Evolutionary conservation across 208 protist species (phyloP).

Genomic region (Herpetomonas samuelpessoai): DNA sequence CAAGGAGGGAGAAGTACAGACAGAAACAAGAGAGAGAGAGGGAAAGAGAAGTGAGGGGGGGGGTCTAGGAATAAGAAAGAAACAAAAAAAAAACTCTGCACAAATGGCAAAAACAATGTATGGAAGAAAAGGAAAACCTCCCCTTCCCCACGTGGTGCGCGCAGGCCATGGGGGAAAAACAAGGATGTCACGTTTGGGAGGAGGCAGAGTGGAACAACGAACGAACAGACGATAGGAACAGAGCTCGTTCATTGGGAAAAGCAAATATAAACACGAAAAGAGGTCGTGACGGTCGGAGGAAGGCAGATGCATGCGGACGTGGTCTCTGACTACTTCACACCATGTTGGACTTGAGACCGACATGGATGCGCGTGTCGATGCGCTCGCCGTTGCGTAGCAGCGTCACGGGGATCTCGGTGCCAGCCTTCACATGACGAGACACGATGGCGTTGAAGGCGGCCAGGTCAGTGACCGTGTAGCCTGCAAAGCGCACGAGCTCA

Average conservation of each 20-base stretch:
- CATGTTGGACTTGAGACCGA: conserved; percentile 12
- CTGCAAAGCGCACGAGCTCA: conserved; percentile 74
- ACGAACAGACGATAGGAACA: too few species aligned
- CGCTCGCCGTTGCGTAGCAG: conserved; percentile 38
- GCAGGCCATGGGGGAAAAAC: too few species aligned
- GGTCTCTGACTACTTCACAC: background rate
- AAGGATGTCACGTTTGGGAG: too few species aligned
- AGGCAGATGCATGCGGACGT: too few species aligned
- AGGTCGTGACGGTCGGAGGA: too few species aligned
- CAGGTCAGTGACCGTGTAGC: conserved; percentile 83
- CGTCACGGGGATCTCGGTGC: conserved; percentile 48
- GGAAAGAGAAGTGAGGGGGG: conserved; percentile 17
- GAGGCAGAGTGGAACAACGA: too few species aligned
- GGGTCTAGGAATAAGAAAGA: conserved; percentile 6
- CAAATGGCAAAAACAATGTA: conserved; percentile 12
- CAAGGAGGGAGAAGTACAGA: conserved; percentile 3
- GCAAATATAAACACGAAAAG: too few species aligned
- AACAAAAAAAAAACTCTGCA: conserved; percentile 5
- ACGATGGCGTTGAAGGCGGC: conserved; percentile 83
- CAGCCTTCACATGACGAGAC: conserved; percentile 56
- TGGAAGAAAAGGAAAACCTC: conserved; percentile 6
- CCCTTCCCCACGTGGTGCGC: too few species aligned
- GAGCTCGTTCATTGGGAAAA: too few species aligned
- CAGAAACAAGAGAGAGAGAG: conserved; percentile 14
- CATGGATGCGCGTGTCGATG: conserved; percentile 15